Percentiles rank a stretch among this genome's conserved stretches.
Evolutionary conservation across 192 early-diverging fungal species (phyloP).

Genomic region (Funneliformis geosporum): DNA sequence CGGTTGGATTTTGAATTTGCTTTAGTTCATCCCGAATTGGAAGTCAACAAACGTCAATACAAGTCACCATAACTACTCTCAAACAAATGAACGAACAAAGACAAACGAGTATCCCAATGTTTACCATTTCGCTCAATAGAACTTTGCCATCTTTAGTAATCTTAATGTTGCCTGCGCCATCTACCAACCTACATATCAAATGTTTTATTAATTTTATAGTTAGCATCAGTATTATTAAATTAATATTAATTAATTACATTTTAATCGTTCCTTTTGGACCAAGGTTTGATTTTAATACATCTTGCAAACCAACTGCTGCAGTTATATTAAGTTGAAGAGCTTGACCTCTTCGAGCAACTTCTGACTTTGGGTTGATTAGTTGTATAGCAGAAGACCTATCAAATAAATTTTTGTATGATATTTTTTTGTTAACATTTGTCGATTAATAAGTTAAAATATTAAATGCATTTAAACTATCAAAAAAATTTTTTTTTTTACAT

Average conservation of each 20-base stretch:
- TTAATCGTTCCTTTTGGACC: conserved; percentile 99
- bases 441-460: too few relatives aligned
- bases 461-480: too few relatives aligned
- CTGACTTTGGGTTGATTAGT: conserved; percentile 96
- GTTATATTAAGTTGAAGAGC: conserved; percentile 96
- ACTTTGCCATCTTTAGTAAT: conserved; percentile 99
- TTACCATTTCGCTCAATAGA: conserved; percentile 96
- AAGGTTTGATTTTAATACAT: conserved; percentile 94
- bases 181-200: conserved; percentile 68
- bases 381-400: conserved; percentile 75
- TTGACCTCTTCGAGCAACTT: conserved; percentile 97
- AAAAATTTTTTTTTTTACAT: too few relatives aligned
- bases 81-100: neutral
- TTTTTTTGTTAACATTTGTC: too few relatives aligned
- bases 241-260: conserved; percentile 58
- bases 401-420: neutral
- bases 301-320: conserved; percentile 93
- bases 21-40: neutral
- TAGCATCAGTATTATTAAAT: neutral
- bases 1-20: conserved; percentile 99
- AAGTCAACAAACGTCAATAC: neutral
- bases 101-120: neutral
- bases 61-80: too few relatives aligned
- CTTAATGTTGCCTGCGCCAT: conserved; percentile 94
- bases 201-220: neutral